Evolutionary conservation across 1,139 yeast genomes (phyloP).

Genomic region (Candida glucosophila): DNA sequence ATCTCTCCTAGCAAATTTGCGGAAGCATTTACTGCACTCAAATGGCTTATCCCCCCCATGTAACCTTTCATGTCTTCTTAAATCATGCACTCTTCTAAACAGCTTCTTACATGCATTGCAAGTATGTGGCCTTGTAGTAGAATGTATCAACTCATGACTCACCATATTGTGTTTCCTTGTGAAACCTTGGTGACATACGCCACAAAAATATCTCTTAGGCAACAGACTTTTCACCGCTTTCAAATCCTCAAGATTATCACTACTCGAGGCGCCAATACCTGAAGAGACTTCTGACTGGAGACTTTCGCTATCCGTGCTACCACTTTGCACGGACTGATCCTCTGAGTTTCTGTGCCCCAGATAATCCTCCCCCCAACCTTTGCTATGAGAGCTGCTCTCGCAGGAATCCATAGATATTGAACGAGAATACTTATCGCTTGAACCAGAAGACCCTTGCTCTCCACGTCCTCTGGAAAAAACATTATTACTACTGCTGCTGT

Average conservation of each 20-base stretch:
- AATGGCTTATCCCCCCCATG: conserved; percentile 75
- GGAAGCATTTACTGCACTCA: conserved; percentile 51
- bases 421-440: too few relatives aligned
- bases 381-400: too few relatives aligned
- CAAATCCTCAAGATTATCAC: neutral
- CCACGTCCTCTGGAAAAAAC: too few relatives aligned
- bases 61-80: conserved; percentile 64
- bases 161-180: conserved; percentile 70
- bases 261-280: neutral
- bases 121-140: conserved; percentile 55
- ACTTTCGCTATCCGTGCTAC: neutral
- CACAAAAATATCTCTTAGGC: conserved; percentile 38
- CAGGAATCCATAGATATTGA: too few relatives aligned
- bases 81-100: conserved; percentile 68
- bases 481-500: too few relatives aligned
- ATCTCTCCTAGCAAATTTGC: conserved; percentile 69
- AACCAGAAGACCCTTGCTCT: too few relatives aligned
- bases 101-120: conserved; percentile 57
- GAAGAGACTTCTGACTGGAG: neutral
- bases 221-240: conserved; percentile 6
- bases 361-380: too few relatives aligned
- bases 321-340: too few relatives aligned
- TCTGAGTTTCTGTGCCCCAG: too few relatives aligned
- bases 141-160: conserved; percentile 63
- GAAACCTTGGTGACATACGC: conserved; percentile 53